Base-by-base conservation (phyloP, 306 rosid species). In the Chamaecrista fasciculata region DNA sequence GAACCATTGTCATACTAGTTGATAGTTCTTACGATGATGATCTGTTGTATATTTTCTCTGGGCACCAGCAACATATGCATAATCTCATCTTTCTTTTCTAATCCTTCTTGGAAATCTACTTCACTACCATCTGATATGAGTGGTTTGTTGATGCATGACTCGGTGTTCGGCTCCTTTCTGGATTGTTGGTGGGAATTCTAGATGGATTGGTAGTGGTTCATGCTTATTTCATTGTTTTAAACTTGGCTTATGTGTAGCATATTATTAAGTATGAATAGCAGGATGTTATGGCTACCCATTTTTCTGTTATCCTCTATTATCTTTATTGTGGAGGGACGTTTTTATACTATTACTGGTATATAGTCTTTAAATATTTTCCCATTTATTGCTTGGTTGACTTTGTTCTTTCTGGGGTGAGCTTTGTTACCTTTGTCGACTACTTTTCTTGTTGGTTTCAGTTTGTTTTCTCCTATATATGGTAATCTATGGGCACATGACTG, bases 261-360 rank as follows among this genome's bases (percentile, higher is more conserved):
- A 28, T 79, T 68, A 34, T 25, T 19, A 43, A 48, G 25, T 19
- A 43, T 26, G 49, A 65, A 70, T 61, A 59, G 25, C 11, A 34
- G 18, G 52, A 29, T 70, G 61, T 19, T 21, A 18, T 65, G 68
- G 34, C 62, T 33, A 46, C 60, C 63, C 23, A 37, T 62, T 62
- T 44, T 49, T 10, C 79, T 23, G n/a, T 59, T 61, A 57, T 63
- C 51, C 49, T 70, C 44, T 51, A 12, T 33, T 69, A 34, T 61
- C 31, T 58, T 57, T 23, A 62, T 69, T 59, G 75, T 59, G 31
- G 58, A 42, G 57, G 44, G 62, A 20, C 10, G 12, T 56, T 81
- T 75, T 57, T 62, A 55, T 62, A 63, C 55, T 40, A 63, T 24
- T 10, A 11, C 60, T 59, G 33, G 59, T 37, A 60, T 37, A 29